phyloP scores from a whole-genome alignment of 2,329 filamentous ascomycete species.

The Fusarium bactridioides region DNA sequence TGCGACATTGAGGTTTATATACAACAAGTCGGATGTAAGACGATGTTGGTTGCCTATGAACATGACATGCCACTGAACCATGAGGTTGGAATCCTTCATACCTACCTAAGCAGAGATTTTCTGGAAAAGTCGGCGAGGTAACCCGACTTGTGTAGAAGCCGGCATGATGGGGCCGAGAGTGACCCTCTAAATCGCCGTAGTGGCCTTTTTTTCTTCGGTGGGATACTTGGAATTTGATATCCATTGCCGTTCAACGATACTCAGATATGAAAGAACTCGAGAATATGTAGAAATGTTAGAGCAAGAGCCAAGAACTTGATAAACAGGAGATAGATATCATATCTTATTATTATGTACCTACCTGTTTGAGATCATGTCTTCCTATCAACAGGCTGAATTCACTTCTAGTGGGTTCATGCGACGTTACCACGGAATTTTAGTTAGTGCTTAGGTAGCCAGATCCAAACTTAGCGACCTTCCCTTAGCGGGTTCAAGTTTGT shows the following conservation, averaged over 20 bases:
- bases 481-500: slow-evolving; percentile 13
- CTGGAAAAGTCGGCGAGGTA: neutral
- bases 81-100: neutral
- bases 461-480: slow-evolving; percentile 15
- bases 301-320: neutral
- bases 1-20: slow-evolving; percentile 4
- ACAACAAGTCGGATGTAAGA: neutral
- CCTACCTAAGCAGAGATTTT: neutral
- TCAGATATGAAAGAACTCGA: neutral
- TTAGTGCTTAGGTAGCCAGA: neutral
- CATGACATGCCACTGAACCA: neutral
- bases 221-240: neutral
- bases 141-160: neutral
- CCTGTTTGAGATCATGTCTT: neutral
- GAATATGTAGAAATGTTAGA: neutral
- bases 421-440: slow-evolving; percentile 10
- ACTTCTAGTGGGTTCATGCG: neutral
- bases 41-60: neutral
- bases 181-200: neutral
- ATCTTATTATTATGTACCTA: too few species aligned
- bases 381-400: neutral
- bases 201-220: neutral
- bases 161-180: slow-evolving; percentile 15
- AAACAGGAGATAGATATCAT: neutral
- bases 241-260: neutral